Evolutionary conservation across 2,329 filamentous ascomycete genomes (phyloP).

Genomic region (Fusarium odoratissimum): DNA sequence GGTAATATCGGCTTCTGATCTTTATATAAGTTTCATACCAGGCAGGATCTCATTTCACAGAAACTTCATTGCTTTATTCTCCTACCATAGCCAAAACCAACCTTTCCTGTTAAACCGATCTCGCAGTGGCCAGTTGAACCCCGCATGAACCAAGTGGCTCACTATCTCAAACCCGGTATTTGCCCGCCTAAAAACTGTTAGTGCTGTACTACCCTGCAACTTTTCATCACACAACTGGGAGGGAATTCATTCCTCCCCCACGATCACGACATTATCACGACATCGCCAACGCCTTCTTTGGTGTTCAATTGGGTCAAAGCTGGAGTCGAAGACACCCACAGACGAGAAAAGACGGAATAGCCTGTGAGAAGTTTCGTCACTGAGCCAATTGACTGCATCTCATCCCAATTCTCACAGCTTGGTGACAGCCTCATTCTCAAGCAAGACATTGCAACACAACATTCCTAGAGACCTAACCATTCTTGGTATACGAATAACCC

Average conservation of each 20-base stretch:
- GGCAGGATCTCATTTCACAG: no score
- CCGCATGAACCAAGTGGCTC: conserved; percentile 36
- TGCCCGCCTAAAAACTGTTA: conserved; percentile 21
- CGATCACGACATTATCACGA: conserved; percentile 46
- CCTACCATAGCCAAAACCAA: not conserved
- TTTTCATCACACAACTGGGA: conserved; percentile 40
- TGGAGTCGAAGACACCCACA: not conserved
- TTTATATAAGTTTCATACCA: not conserved
- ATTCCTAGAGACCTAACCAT: not conserved
- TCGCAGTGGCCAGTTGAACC: conserved; percentile 24
- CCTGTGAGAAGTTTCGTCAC: not conserved
- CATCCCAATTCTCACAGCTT: conserved; percentile 10
- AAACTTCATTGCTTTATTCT: not conserved
- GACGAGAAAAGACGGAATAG: conserved; percentile 5
- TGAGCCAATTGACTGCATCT: conserved; percentile 11
- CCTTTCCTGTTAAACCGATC: not conserved
- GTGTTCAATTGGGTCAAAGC: conserved; percentile 10
- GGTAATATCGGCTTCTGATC: not conserved
- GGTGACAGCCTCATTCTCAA: conserved; percentile 1
- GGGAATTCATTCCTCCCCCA: conserved; percentile 39
- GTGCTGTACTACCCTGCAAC: conserved; percentile 15
- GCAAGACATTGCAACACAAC: conserved; percentile 8
- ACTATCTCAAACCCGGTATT: conserved; percentile 18
- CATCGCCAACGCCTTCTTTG: conserved; percentile 34
- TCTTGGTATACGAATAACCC: not conserved